Percentiles rank a stretch among this genome's conserved stretches.
phyloP scores from a whole-genome alignment of 805 yeast genomes.

The Isabelozyma heimii region DNA sequence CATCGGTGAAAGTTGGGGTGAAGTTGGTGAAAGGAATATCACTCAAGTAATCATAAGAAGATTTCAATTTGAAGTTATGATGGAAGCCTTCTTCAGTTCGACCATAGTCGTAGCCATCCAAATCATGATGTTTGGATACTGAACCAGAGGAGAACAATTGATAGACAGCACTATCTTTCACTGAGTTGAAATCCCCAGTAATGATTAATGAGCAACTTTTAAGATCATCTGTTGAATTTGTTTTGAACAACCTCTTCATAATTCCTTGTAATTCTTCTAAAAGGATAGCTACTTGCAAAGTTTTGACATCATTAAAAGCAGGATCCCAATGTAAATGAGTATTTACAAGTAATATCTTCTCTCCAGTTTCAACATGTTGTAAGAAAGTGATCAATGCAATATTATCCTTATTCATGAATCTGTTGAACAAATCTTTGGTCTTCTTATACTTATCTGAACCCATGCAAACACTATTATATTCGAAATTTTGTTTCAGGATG shows the following conservation, averaged over 20 bases:
- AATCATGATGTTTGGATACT: constrained; percentile 75
- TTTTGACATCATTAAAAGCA: constrained; percentile 89
- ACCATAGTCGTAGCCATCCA: constrained; percentile 88
- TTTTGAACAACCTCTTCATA: constrained; percentile 48
- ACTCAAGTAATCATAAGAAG: constrained; percentile 80
- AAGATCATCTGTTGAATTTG: constrained; percentile 46
- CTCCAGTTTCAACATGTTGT: constrained; percentile 71
- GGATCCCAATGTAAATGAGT: constrained; percentile 99
- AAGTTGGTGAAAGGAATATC: constrained; percentile 94
- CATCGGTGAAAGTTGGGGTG: constrained; percentile 90
- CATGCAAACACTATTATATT: constrained; percentile 79
- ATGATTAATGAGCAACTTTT: constrained; percentile 70
- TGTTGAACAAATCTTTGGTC: constrained; percentile 90
- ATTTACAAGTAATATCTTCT: constrained; percentile 70
- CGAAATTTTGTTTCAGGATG: constrained; percentile 69
- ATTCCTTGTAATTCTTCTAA: constrained; percentile 80
- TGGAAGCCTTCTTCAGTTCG: constrained; percentile 83
- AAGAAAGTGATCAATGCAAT: constrained; percentile 77
- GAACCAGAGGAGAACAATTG: constrained; percentile 81
- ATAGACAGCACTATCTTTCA: constrained; percentile 84
- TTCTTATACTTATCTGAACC: constrained; percentile 83
- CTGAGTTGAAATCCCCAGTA: constrained; percentile 96
- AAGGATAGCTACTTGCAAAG: constrained; percentile 90
- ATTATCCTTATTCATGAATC: constrained; percentile 95
- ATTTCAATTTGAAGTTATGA: constrained; percentile 76